Base-by-base conservation (phyloP, 1,284 basidiomycete species). In the Amylostereum areolatum region DNA sequence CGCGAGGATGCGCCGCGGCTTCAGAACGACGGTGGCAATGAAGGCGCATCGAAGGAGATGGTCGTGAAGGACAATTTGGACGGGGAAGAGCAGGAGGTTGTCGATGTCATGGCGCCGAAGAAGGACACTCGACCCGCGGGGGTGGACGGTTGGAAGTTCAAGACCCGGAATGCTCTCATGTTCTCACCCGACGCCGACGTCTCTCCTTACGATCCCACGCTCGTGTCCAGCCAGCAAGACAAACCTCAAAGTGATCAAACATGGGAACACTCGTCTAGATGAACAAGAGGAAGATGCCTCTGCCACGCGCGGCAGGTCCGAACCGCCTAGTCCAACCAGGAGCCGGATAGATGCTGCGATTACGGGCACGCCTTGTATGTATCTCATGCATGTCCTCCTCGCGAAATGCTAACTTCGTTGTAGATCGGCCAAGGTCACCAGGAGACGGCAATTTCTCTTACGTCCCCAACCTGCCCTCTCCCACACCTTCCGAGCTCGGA, bases 291-390 rank as follows among this genome's bases (percentile, higher is more conserved):
- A 76, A 52, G 62, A 69, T 5, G 60, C 63, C 24, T 66, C 72
- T 29, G 68, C 66, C n/a, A 66, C 71, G 6, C 51, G 46, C 11
- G 50, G 48, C 5, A 18, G 68, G 24, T 81, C 82, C 55, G 78
- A 75, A 25, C 91, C 90, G 45, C 83, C 88, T 0, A 93, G 89
- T 68, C 93, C 94, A 0, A 91, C 90, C 28, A 76, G 87, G 53
- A 94, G 92, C 66, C 80, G 87, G 53, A 87, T 97, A 52, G 83
- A 85, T 47, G 92, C 92, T 31, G 93, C 92, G 5, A 94, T 97
- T 50, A 78, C 81, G 27, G 93, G 93, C 30, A 85, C 81, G 52
- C 81, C 84, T 45, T 88, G 85, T 86, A 68, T 51, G 80, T 66
- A 37, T 47, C 9, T 18, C n/a, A 28, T 43, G 4, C 25, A 30